These are phyloP conservation scores for Trametes cingulata DNA, from an alignment of 768 basidiomycete genomes.

Conservation along the genomic window DNA sequence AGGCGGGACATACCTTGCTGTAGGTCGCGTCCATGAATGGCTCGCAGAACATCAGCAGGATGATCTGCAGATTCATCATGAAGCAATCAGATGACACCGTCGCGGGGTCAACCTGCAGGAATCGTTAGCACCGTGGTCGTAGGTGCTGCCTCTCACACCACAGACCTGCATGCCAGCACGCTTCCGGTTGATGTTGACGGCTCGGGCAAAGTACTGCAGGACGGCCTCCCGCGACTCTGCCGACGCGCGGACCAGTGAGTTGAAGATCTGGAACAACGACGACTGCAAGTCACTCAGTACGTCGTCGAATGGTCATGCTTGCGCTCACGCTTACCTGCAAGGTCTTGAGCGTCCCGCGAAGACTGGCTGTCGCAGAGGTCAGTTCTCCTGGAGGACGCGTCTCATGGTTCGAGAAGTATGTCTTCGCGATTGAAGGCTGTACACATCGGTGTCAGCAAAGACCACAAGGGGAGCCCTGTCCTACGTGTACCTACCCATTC, in stretches of 20 bases:
- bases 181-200: conserved; percentile 74
- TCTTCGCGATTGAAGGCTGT: conserved; percentile 73
- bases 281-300: conserved; percentile 36
- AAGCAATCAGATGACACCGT: conserved; percentile 91
- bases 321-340: conserved; percentile 60
- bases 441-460: conserved; percentile 3
- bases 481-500: conserved; percentile 69
- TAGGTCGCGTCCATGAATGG: conserved; percentile 94
- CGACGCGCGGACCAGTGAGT: conserved; percentile 83
- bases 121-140: not conserved
- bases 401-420: conserved; percentile 87
- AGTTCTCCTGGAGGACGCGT: conserved; percentile 72
- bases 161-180: conserved; percentile 88
- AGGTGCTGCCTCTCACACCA: not conserved
- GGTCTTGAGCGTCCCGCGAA: conserved; percentile 83
- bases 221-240: conserved; percentile 79
- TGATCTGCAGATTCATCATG: conserved; percentile 86
- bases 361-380: conserved; percentile 79
- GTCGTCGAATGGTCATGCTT: too few species aligned
- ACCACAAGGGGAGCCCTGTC: not conserved
- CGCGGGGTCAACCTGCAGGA: conserved; percentile 70
- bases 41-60: conserved; percentile 84
- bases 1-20: conserved; percentile 62
- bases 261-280: conserved; percentile 85
- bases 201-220: conserved; percentile 76